phyloP scores from a whole-genome alignment of 345 rosid species.

The Arabidopsis arenosa region DNA sequence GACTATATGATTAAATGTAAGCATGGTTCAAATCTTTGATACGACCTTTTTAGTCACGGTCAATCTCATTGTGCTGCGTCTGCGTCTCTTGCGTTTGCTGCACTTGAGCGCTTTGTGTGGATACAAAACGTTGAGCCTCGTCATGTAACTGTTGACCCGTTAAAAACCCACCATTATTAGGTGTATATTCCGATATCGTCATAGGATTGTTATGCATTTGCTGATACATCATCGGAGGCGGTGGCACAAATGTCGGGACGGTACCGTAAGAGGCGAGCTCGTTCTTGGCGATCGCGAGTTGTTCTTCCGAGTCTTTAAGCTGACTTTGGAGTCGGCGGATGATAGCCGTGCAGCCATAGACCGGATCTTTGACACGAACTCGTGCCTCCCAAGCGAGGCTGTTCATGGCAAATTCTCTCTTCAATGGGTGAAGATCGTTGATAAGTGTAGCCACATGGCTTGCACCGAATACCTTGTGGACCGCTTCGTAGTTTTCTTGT shows the following conservation, averaged over 20 bases:
- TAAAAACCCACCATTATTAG: conserved; percentile 1
- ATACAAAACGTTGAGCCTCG: conserved; percentile 24
- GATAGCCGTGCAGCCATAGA: conserved; percentile 62
- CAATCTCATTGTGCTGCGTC: conserved; percentile 42
- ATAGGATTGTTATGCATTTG: conserved; percentile 41
- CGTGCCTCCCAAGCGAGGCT: conserved; percentile 64
- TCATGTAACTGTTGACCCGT: conserved; percentile 49
- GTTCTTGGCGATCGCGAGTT: conserved; percentile 50
- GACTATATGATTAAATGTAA: background rate
- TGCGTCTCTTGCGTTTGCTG: conserved; percentile 42
- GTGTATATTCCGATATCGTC: conserved; percentile 48
- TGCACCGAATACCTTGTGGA: conserved; percentile 61
- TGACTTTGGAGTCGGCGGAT: conserved; percentile 58
- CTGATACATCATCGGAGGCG: conserved; percentile 30
- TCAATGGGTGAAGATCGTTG: conserved; percentile 46
- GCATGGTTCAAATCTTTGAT: background rate
- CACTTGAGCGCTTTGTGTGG: conserved; percentile 28
- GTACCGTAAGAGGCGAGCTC: conserved; percentile 54
- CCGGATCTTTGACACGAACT: conserved; percentile 65
- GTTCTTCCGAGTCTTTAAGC: conserved; percentile 50
- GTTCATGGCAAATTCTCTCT: conserved; percentile 62
- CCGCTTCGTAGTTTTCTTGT: conserved; percentile 49
- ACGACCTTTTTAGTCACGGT: background rate
- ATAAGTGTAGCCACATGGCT: conserved; percentile 62
- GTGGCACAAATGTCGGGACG: conserved; percentile 46